A percentile compares a stretch with the other conserved stretches of the same genome.
Evolutionary conservation across 1,284 basidiomycete genomes (phyloP).

Genomic region (Ceratobasidium sp.): DNA sequence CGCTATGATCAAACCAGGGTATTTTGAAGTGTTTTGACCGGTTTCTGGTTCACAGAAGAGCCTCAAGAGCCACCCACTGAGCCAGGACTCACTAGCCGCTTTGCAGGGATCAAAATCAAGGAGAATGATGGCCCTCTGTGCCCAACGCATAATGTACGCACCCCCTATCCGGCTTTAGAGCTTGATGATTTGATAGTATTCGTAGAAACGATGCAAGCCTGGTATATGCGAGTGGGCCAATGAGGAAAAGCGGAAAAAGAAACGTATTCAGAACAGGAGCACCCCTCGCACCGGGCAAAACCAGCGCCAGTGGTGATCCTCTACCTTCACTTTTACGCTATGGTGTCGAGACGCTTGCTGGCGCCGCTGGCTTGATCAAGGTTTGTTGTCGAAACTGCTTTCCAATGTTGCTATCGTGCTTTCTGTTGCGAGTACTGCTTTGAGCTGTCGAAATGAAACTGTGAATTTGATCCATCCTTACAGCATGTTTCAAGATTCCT

Average conservation of each 20-base stretch:
- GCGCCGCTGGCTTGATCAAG: not conserved
- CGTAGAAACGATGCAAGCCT: constrained; percentile 38
- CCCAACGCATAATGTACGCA: constrained; percentile 27
- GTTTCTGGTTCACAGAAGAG: not conserved
- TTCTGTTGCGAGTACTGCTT: not conserved
- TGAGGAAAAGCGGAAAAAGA: constrained; percentile 13
- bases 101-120: constrained; percentile 19
- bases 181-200: not conserved
- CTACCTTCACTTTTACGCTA: not conserved
- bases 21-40: no score
- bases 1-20: not conserved
- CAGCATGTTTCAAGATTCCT: no score
- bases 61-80: not conserved
- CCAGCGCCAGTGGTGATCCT: constrained; percentile 24
- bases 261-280: constrained; percentile 17
- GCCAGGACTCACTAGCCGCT: not conserved
- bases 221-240: constrained; percentile 41
- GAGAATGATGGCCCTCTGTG: constrained; percentile 23
- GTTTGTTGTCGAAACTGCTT: not conserved
- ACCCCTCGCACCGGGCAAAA: constrained; percentile 13
- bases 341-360: not conserved
- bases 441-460: constrained; percentile 12
- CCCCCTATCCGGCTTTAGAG: not conserved
- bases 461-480: not conserved
- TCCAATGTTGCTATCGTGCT: constrained; percentile 30